phyloP scores from a whole-genome alignment of 306 rosid genomes.

The Psophocarpus tetragonolobus region DNA sequence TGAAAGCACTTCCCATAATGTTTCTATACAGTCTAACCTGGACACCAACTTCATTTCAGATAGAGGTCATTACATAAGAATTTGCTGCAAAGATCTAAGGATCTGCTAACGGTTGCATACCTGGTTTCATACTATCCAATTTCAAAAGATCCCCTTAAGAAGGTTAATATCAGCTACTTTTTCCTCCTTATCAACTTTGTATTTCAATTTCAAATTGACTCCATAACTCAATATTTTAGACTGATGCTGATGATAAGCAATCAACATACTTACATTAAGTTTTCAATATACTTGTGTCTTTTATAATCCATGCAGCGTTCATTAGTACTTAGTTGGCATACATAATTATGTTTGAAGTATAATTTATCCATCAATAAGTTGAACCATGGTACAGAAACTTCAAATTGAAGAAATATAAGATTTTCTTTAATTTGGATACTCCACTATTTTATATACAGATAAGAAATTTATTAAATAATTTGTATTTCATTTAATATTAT shows the following conservation, averaged over 20 bases:
- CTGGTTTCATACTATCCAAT: conserved; percentile 9
- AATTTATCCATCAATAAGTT: neutral
- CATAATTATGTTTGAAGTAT: neutral
- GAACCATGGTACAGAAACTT: neutral
- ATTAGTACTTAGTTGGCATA: neutral
- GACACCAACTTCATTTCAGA: neutral
- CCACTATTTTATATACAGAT: neutral
- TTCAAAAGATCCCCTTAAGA: neutral
- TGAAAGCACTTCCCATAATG: conserved; percentile 11
- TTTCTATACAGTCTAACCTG: neutral
- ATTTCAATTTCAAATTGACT: neutral
- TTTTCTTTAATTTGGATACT: neutral
- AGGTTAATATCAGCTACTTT: conserved; percentile 1
- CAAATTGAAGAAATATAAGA: neutral
- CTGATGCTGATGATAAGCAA: neutral
- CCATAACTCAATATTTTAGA: neutral
- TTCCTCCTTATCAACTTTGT: neutral
- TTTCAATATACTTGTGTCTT: neutral
- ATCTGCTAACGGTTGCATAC: neutral
- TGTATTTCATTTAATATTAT: neutral
- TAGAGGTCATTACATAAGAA: neutral
- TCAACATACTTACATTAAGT: neutral
- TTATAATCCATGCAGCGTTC: neutral
- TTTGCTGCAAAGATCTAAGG: neutral
- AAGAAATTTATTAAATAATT: neutral